Evolutionary conservation across 768 basidiomycete genomes (phyloP), one percentile per base, ranked within the genome.

Genomic region (Piloderma croceum): DNA sequence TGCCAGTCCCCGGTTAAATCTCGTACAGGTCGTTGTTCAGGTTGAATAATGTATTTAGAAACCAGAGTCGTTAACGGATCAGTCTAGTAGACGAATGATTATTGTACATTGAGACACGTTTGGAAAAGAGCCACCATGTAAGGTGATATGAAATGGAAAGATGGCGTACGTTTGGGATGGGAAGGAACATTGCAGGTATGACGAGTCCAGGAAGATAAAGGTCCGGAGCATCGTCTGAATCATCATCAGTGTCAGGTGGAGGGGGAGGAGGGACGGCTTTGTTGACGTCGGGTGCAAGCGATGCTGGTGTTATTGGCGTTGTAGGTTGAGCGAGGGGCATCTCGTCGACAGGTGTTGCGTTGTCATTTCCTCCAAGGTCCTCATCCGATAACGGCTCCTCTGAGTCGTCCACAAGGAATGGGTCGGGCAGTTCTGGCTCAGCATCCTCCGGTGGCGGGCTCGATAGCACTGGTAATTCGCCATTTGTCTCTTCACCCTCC

Each of bases 131-230:
- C 78, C 76, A 82, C 77, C 78, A 83, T 9, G 71, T 69, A 33
- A 83, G 65, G 43, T 68, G 61, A 59, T 66, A 66, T 34, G 71
- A 74, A 46, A 75, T 62, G 36, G 64, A 63, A 15, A 29, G 27
- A 15, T 9, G 15, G 76, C 84, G 77, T 73, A 90, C 88, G 68
- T 88, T 88, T 37, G 89, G 88, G 31, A 90, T 83, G n/a, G 88
- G 88, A 34, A 90, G 64, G 58, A 90, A 90, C 81, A 90, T 83
- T 24, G 79, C 82, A 24, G 87, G 80, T 21, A 76, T 60, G 24
- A 81, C 69, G 25, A 90, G 74, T 25, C 77, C 77, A 2, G 86
- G 84, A 20, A 86, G 65, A 57, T 78, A 81, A 17, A 85, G 53
- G 34, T 77, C 74, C 2, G 76, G 81, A 0, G 67, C 58, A 18